phyloP scores from a whole-genome alignment of 768 basidiomycete species.

The Cystofilobasidium ferigula region DNA sequence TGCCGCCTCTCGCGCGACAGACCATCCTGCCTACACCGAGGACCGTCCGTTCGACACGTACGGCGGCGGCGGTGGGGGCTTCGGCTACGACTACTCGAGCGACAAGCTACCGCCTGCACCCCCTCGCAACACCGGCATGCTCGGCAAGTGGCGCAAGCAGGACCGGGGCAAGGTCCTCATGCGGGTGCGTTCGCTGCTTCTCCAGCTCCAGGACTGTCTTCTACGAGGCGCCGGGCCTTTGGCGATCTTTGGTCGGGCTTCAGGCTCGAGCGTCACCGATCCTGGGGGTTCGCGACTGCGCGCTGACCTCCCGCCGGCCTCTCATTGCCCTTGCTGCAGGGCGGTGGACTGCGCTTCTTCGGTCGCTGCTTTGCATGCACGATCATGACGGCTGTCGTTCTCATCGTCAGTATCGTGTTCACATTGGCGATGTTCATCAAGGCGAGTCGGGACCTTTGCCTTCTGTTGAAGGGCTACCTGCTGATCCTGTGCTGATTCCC shows the following conservation, averaged over 20 bases:
- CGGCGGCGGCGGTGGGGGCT: not conserved
- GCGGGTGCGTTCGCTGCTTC: not conserved
- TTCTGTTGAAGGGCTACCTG: not conserved
- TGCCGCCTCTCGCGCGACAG: too few relatives aligned
- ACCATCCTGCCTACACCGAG: not conserved
- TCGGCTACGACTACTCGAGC: constrained; percentile 10
- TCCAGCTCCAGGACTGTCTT: not conserved
- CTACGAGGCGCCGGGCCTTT: too few relatives aligned
- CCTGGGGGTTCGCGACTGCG: not conserved
- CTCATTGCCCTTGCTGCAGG: not conserved
- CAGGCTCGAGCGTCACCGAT: too few relatives aligned
- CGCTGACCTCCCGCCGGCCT: not conserved
- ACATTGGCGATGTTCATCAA: constrained; percentile 21
- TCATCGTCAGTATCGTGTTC: constrained; percentile 15
- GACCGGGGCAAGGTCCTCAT: constrained; percentile 20
- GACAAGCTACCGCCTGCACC: constrained; percentile 20
- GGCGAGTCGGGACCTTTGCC: not conserved
- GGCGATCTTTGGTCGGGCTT: too few relatives aligned
- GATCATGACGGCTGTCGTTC: constrained; percentile 7
- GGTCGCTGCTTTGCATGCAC: constrained; percentile 18
- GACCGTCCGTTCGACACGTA: constrained; percentile 7
- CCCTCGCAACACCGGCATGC: constrained; percentile 6
- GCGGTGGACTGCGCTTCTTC: constrained; percentile 17
- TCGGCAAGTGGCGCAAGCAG: constrained; percentile 14
- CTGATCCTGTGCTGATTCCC: not conserved